A percentile compares a stretch with the other conserved stretches of the same genome.
Conservation (phyloP, 352 stramenopile species). For the Phytopythium boreale region DNA sequence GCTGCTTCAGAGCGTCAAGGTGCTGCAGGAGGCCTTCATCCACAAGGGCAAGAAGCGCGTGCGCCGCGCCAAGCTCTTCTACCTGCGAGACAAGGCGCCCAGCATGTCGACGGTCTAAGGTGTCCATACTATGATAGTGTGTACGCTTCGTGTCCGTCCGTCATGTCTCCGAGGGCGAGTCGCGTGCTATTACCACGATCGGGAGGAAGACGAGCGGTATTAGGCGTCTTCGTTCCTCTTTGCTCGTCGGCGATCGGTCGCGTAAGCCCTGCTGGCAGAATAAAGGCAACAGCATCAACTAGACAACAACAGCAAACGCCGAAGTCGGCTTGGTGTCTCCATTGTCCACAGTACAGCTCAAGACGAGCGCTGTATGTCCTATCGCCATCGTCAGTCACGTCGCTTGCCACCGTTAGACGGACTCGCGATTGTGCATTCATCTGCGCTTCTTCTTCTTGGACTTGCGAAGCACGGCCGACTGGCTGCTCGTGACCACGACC, state of each 20-base stretch:
- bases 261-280: neutral
- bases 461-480: slow-evolving; percentile 68
- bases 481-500: slow-evolving; percentile 51
- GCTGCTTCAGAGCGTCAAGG: slow-evolving; percentile 84
- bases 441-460: slow-evolving; percentile 86
- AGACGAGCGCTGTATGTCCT: neutral
- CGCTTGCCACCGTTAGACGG: neutral
- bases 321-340: neutral
- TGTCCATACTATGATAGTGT: neutral
- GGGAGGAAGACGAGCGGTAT: neutral
- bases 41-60: slow-evolving; percentile 91
- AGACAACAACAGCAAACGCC: neutral
- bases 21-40: slow-evolving; percentile 88
- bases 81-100: slow-evolving; percentile 82
- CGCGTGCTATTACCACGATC: neutral
- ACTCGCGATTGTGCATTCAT: slow-evolving; percentile 20
- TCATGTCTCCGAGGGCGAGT: neutral
- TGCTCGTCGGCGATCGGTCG: neutral
- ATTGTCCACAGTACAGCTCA: neutral
- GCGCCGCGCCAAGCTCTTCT: slow-evolving; percentile 88
- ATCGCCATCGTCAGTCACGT: neutral
- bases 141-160: neutral
- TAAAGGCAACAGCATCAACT: slow-evolving; percentile 2
- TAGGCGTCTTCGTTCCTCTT: neutral
- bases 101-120: slow-evolving; percentile 79